These are phyloP conservation scores for Pythium diclinum DNA, from an alignment of 352 stramenopile genomes.

Conservation along the genomic window DNA sequence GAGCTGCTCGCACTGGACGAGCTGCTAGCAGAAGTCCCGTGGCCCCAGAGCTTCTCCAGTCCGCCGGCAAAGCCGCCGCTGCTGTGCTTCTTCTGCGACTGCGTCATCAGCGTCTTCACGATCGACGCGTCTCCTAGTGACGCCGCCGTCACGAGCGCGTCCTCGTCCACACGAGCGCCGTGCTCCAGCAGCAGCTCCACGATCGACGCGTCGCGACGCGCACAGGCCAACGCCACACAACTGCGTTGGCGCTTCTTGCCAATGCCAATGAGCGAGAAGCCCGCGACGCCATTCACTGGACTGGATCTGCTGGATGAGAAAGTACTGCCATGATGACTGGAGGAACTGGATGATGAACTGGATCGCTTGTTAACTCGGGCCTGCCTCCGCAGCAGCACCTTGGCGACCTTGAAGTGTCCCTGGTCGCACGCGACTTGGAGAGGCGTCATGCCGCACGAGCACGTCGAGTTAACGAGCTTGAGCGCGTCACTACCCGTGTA, in stretches of 20 bases:
- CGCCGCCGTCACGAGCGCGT: constrained; percentile 46
- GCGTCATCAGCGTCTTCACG: constrained; percentile 37
- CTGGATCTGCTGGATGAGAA: constrained; percentile 2
- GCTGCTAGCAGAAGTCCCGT: too few species aligned
- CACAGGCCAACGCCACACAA: constrained; percentile 52
- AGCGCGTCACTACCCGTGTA: constrained; percentile 55
- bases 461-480: constrained; percentile 66
- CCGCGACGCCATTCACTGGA: background rate
- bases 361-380: constrained; percentile 51
- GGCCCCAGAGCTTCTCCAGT: constrained; percentile 22
- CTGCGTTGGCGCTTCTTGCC: constrained; percentile 42
- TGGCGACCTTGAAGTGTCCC: constrained; percentile 51
- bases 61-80: constrained; percentile 18
- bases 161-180: constrained; percentile 57
- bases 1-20: constrained; percentile 4
- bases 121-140: constrained; percentile 42
- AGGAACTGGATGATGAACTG: constrained; percentile 11
- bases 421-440: constrained; percentile 64
- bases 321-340: background rate
- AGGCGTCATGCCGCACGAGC: constrained; percentile 63
- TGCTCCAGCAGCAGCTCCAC: constrained; percentile 61
- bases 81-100: constrained; percentile 22
- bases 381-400: constrained; percentile 58
- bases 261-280: background rate
- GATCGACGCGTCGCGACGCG: constrained; percentile 40